A percentile compares a stretch with the other conserved stretches of the same genome.
Conservation (phyloP, 2,329 filamentous ascomycete genomes). For the Pezicula rhizophila region DNA sequence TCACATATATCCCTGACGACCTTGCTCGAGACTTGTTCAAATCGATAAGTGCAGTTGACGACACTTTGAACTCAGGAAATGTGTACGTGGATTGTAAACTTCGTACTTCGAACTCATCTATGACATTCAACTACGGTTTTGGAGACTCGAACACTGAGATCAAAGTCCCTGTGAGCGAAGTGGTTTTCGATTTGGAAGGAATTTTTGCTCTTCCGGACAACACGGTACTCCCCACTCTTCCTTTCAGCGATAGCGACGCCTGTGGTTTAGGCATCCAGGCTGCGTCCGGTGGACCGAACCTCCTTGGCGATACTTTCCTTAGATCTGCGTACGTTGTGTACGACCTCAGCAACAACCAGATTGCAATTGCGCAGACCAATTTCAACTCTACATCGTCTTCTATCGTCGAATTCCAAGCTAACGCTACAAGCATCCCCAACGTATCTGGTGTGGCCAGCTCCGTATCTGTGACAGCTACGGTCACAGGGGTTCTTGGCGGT, state of each 20-base stretch:
- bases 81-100: constrained; percentile 43
- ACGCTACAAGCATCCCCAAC: not conserved
- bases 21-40: constrained; percentile 45
- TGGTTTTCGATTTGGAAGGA: constrained; percentile 29
- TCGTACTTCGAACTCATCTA: constrained; percentile 32
- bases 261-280: constrained; percentile 51
- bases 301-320: constrained; percentile 48
- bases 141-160: constrained; percentile 37
- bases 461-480: constrained; percentile 1
- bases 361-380: constrained; percentile 44
- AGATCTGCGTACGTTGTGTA: constrained; percentile 50
- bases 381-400: constrained; percentile 30
- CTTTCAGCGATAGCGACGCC: constrained; percentile 26
- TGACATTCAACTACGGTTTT: constrained; percentile 43
- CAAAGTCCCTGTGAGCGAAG: constrained; percentile 39
- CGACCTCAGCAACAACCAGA: constrained; percentile 44
- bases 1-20: constrained; percentile 57
- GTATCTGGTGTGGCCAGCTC: constrained; percentile 2
- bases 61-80: constrained; percentile 29
- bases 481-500: not conserved
- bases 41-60: constrained; percentile 38
- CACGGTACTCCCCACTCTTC: constrained; percentile 15
- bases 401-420: constrained; percentile 9
- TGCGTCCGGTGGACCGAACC: constrained; percentile 20
- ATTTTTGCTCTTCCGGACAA: constrained; percentile 3